Base-by-base conservation (phyloP, 805 yeast species). In the Brettanomyces naardenensis region DNA sequence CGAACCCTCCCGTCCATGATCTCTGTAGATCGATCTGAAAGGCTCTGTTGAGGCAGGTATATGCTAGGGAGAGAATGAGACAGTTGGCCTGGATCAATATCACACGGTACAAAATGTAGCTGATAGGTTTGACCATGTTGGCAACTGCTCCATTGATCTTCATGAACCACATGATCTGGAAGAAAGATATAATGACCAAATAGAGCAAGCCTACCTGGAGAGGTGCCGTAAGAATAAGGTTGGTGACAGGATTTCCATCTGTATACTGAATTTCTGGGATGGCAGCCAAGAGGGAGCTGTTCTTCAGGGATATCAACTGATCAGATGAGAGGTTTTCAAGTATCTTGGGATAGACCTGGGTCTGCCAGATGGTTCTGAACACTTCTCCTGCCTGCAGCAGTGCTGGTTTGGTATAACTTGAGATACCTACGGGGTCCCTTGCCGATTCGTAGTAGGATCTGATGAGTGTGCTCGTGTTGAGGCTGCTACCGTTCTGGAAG, bases 151-250 rank as follows among this genome's bases (percentile, higher is more conserved):
- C 62, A 51, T 83, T 81, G 14, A 79, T 48, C 18, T 70, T 71
- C 9, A 59, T 59, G 51, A 78, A 78, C 63, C 82, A 71, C 56
- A 66, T 71, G 48, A 80, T 69, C 47, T 78, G 80, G 69, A 85
- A 80, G 53, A 85, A 81, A 3, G 90, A 75, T 40, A 82, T 55
- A 53, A 84, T 76, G 48, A 84, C 69, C 53, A 81, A 63, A 53
- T 76, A 83, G 54, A 84, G 79, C 45, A 81, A 66, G 36, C 92
- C 92, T 42, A 83, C 79, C 54, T 82, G 90, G 4, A 76, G 56
- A 4, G 89, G 87, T 1, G 88, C 88, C 32, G 69, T 46, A 11
- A 78, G 52, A 4, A 73, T 75, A 3, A 71, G 62, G 47, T 74
- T 62, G n/a, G 65, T 61, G 21, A 39, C 34, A 10, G 46, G 41